Base-by-base conservation (phyloP, 805 yeast species). In the Kockiozyma suomiensis region DNA sequence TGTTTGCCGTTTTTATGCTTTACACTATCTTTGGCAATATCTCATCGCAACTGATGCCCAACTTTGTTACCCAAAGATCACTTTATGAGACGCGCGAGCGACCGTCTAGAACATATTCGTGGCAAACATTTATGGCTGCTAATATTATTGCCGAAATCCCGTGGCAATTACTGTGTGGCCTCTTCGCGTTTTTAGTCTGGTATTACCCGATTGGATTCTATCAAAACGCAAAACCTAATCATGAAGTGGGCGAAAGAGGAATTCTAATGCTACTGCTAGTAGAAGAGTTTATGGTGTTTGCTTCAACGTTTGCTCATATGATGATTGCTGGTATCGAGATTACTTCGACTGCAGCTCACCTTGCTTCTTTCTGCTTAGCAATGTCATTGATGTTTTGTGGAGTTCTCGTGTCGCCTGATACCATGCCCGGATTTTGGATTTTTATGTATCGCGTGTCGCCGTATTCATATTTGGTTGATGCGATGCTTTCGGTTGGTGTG, bases 361-460 rank as follows among this genome's bases (percentile, higher is more conserved):
- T 67, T 23, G 42, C 60, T 12, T 58, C 62, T 25, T 54, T 87
- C 65, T 73, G 81, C 61, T 81, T 83, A 71, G 76, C 86, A 37
- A 81, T 87, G 69, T 73, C 82, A 66, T 79, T 86, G 56, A 76
- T 84, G 21, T 87, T 88, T 76, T 81, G 88, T 72, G 90, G 91
- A 76, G 87, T 86, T 54, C 76, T 85, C 56, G 89, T 84, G 66
- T 81, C 83, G 13, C 76, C 76, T 3, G 45, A 64, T 1, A 73
- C 78, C 51, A 80, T 88, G 85, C 94, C 96, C 12, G 85, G 90
- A 1, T 89, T 89, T 77, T 89, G 96, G 96, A 83, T 82, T 42
- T 89, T 87, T 72, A 87, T 89, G 91, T 85, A 87, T 81, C 81
- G 87, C 67, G 79, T 78, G n/a, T 85, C 89, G 26, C 96, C 80